Evolutionary conservation across 139 green algal genomes (phyloP).

Genomic region (Closterium sp.): DNA sequence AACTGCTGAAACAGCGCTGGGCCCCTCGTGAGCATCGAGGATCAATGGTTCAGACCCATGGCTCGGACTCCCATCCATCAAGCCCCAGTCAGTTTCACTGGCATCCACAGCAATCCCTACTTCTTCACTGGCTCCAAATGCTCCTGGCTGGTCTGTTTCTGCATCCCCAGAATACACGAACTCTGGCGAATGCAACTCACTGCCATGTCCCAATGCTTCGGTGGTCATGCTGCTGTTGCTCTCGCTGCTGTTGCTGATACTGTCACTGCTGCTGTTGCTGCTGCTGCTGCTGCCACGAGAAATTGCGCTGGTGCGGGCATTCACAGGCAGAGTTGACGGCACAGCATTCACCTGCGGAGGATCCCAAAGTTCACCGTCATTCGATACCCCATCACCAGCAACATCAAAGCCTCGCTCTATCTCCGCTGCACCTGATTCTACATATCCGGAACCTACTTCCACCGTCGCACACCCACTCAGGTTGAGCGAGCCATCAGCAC

Average conservation of each 20-base stretch:
- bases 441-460: not conserved
- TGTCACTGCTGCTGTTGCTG: no score
- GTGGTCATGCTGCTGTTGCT: not conserved
- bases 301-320: not conserved
- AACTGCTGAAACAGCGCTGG: not conserved
- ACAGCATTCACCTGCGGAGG: not conserved
- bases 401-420: not conserved
- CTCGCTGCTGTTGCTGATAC: not conserved
- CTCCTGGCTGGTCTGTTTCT: not conserved
- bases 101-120: not conserved
- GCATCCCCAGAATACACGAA: not conserved
- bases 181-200: not conserved
- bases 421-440: not conserved
- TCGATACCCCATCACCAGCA: not conserved
- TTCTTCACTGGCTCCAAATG: not conserved
- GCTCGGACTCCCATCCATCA: not conserved
- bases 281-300: not conserved
- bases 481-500: not conserved
- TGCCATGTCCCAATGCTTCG: not conserved
- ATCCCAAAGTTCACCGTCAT: not conserved
- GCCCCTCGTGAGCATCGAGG: not conserved
- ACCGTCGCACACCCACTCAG: not conserved
- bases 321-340: not conserved
- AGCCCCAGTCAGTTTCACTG: not conserved
- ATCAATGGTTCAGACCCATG: not conserved